These are phyloP conservation scores for Tuber melanosporum DNA, from an alignment of 495 filamentous ascomycete genomes.

Conservation along the genomic window DNA sequence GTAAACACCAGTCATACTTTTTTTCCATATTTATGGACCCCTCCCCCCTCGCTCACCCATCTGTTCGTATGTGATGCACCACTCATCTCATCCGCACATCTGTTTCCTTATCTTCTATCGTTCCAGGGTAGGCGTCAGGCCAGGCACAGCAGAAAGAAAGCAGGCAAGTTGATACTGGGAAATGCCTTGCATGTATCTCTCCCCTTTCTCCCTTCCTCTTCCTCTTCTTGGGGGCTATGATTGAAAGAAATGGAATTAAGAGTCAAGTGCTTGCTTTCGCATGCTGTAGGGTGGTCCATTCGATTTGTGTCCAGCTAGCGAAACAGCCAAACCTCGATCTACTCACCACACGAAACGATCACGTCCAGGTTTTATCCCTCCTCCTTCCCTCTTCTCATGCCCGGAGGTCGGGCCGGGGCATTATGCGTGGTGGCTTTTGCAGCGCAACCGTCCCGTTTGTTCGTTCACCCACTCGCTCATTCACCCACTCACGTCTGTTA, in stretches of 20 bases:
- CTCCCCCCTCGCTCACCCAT: background rate
- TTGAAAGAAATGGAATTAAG: background rate
- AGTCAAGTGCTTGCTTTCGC: background rate
- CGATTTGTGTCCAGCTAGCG: background rate
- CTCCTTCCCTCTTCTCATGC: background rate
- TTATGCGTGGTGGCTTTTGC: background rate
- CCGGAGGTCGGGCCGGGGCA: background rate
- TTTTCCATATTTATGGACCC: background rate
- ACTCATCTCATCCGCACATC: background rate
- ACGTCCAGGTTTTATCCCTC: background rate
- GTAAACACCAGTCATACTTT: background rate
- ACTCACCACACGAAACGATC: background rate
- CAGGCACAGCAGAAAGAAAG: background rate
- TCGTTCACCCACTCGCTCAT: background rate
- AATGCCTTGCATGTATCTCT: background rate
- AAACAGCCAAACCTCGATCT: background rate
- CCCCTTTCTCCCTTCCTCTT: conserved; percentile 2
- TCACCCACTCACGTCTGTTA: background rate
- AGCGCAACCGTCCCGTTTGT: background rate
- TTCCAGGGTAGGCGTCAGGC: background rate
- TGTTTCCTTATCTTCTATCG: background rate
- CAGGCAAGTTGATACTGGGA: background rate
- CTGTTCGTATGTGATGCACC: background rate
- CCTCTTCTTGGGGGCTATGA: background rate
- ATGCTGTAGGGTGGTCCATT: background rate